Evolutionary conservation across 352 stramenopile genomes (phyloP).

Genomic region (Phytophthora rubi): DNA sequence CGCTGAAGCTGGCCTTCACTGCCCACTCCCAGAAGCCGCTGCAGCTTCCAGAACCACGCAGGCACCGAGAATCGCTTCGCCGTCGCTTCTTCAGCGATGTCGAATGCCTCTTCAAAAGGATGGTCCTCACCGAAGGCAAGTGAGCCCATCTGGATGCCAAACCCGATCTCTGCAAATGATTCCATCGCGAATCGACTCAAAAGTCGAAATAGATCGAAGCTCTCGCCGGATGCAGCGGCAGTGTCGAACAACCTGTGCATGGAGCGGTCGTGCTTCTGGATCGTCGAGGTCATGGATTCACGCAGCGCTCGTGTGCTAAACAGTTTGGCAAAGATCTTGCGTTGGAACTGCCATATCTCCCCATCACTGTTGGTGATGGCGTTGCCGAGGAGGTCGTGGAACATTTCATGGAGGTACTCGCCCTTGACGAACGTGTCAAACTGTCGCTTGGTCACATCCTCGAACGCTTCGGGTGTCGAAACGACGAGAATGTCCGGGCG

Average conservation of each 20-base stretch:
- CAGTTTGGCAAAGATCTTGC: conserved; percentile 34
- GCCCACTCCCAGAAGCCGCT: conserved; percentile 16
- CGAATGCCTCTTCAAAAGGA: conserved; percentile 26
- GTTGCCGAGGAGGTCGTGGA: conserved; percentile 36
- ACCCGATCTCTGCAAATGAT: conserved; percentile 49
- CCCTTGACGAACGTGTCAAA: conserved; percentile 46
- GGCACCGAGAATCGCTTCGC: conserved; percentile 42
- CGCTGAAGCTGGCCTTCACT: conserved; percentile 11
- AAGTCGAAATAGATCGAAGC: conserved; percentile 22
- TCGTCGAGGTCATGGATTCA: conserved; percentile 7
- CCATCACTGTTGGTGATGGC: conserved; percentile 35
- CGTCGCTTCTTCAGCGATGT: conserved; percentile 11
- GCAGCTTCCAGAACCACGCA: conserved; percentile 45
- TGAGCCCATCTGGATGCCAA: conserved; percentile 39
- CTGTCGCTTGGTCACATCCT: conserved; percentile 42
- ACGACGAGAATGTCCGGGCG: conserved; percentile 30
- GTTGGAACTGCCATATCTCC: conserved; percentile 34
- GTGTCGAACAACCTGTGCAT: conserved; percentile 14
- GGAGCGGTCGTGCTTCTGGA: conserved; percentile 14
- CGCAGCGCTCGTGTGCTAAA: conserved; percentile 20
- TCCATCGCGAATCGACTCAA: conserved; percentile 43
- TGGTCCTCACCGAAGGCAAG: conserved; percentile 18
- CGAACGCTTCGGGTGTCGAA: conserved; percentile 35
- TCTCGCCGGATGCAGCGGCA: conserved; percentile 2
- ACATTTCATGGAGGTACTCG: conserved; percentile 21